Evolutionary conservation across 495 filamentous ascomycete genomes (phyloP), one percentile per base, ranked within the genome.

Genomic region (Neurospora sp.): DNA sequence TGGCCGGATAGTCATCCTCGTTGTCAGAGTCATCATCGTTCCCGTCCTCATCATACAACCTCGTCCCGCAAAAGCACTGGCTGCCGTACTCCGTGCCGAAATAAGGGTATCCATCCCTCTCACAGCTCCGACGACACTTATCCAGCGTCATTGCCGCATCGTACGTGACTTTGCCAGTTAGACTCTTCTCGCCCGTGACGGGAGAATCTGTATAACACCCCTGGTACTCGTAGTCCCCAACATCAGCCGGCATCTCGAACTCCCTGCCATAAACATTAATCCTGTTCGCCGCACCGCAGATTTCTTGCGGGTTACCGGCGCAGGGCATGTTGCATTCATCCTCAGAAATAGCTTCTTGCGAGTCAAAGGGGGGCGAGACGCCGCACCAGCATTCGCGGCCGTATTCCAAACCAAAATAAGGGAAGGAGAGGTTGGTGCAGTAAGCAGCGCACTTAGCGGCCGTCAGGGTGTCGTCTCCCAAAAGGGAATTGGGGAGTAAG

Each of bases 321-420:
- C 85, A 87, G 1, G 73, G 39, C 80, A 84, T 84, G 75, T 62
- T 79, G 76, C 85, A 87, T 20, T 87, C 82, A 14, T 70, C 41
- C 23, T 72, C 44, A 6, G 77, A 38, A 1, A 78, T 5, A 5
- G 35, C 35, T 5, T 35, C 3, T 35, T 80, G 54, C 6, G 54
- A 18, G 27, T 1, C 3, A 2, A 35, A 35, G 23, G 27, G 54
- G 0, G 12, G 54, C 1, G 54, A 31, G 0, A 37, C 23, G 20
- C 77, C 77, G 62, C 77, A 78, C 72, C 62, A 75, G 70, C 75
- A 78, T 62, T 78, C 72, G n/a, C 71, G 40, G 39, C 20, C 23
- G 39, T 72, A 77, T 38, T 78, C 75, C 2, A 78, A 31, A 0
- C 77, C 77, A 16, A 78, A 77, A 44, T 75, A 74, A 0, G 11